Conservation (phyloP, 1,139 yeast genomes). For the Lodderomyces margitis region DNA sequence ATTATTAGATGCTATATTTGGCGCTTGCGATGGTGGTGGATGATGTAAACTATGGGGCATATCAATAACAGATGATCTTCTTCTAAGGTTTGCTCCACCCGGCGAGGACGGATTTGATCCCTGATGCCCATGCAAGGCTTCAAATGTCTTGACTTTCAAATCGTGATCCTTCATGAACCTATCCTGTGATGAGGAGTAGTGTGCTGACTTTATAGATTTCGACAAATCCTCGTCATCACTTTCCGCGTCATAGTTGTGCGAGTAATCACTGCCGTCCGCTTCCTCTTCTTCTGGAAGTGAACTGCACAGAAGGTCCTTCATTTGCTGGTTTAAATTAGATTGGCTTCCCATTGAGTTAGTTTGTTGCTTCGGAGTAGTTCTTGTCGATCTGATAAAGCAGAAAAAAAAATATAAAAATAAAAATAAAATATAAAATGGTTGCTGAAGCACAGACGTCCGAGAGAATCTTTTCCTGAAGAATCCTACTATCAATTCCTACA, state of each 20-base stretch:
- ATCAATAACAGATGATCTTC: conserved; percentile 5
- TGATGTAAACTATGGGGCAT: conserved; percentile 20
- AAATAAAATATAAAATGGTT: background rate
- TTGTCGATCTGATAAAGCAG: background rate
- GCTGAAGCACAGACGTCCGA: background rate
- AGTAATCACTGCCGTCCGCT: conserved; percentile 19
- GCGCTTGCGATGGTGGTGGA: conserved; percentile 22
- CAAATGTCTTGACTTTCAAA: conserved; percentile 65
- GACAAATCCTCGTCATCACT: conserved; percentile 33
- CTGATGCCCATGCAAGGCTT: conserved; percentile 38
- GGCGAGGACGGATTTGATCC: conserved; percentile 10
- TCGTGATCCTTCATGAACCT: conserved; percentile 65
- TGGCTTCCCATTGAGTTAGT: conserved; percentile 7
- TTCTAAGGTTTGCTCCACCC: conserved; percentile 6
- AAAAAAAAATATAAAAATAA: background rate
- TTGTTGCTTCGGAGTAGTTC: background rate
- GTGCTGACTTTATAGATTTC: conserved; percentile 44
- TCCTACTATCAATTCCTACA: too few relatives aligned
- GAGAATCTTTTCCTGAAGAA: too few relatives aligned
- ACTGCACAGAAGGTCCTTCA: conserved; percentile 8
- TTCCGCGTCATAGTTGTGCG: conserved; percentile 19
- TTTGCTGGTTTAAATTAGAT: conserved; percentile 12
- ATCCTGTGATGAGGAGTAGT: conserved; percentile 69
- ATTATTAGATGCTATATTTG: conserved; percentile 4
- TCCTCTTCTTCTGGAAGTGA: conserved; percentile 6